Base-by-base conservation (phyloP, 345 rosid species). In the Hibiscus mutabilis region DNA sequence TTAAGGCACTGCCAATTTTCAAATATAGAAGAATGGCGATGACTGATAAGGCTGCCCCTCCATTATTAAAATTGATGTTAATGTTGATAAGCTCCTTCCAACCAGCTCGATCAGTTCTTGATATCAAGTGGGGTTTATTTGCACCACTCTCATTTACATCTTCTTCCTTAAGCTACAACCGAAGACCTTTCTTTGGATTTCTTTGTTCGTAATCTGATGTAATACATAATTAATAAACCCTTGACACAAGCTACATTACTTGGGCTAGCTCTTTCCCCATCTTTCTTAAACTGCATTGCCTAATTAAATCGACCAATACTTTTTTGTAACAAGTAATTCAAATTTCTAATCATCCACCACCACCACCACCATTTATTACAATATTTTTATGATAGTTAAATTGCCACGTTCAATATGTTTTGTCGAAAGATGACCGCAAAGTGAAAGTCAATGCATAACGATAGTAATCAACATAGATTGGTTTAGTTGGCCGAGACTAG, bases 11-110 rank as follows among this genome's bases (percentile, higher is more conserved):
- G 12, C 31, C 18, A 21, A 40, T 0, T 40, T 40, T 37, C 8
- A 37, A 63, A 35, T 5, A 31, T 27, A 60, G 24, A 19, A 63
- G 19, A 11, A 10, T 4, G 33, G 33, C 3, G 67, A 62, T 62
- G 27, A 18, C 25, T 29, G 40, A 60, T 60, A 3, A 16, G 11
- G 1, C 19, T 29, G 40, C 1, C 42, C 44, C 25, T 61, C 19
- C 1, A 62, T n/a, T 8, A 61, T 8, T 18, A 33, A 18, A 19
- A 19, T 19, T 18, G 10, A 53, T 35, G 11, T 62, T 63, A 40
- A 63, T 40, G 68, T 40, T 63, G 68, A 63, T 47, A 63, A 19
- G 40, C n/a, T 63, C 29, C 49, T 62, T 37, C 19, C 4, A 63
- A 63, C 49, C 49, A 37, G 49, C 67, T 35, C 4, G 4, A 19